Conservation (phyloP, 2,329 filamentous ascomycete species). For the Calonectria henricotiae region DNA sequence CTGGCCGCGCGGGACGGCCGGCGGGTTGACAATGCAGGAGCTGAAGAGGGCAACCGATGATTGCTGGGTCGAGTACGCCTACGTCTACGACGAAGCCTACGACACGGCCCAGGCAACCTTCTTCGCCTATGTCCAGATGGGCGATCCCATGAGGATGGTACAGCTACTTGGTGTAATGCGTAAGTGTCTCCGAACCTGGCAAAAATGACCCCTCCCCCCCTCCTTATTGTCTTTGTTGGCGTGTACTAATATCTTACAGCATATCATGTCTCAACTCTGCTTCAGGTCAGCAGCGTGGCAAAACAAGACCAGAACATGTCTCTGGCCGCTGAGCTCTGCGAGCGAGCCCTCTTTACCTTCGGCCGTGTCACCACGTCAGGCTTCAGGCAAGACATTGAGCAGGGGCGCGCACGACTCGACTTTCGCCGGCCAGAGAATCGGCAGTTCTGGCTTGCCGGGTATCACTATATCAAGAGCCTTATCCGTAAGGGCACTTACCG, state of each 20-base stretch:
- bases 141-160: conserved; percentile 87
- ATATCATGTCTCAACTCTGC: conserved; percentile 94
- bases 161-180: conserved; percentile 75
- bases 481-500: conserved; percentile 93
- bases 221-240: too few relatives aligned
- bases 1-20: conserved; percentile 86
- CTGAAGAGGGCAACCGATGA: conserved; percentile 65
- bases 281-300: conserved; percentile 93
- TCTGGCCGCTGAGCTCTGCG: conserved; percentile 88
- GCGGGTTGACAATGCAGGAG: conserved; percentile 86
- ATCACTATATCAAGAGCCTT: conserved; percentile 89
- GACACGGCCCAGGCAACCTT: conserved; percentile 84
- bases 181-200: conserved; percentile 49
- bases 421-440: conserved; percentile 90
- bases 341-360: conserved; percentile 93
- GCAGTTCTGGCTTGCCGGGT: conserved; percentile 92
- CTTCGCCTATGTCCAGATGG: conserved; percentile 84
- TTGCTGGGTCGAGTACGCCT: conserved; percentile 79
- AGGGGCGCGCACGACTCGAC: conserved; percentile 85
- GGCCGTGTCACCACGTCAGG: conserved; percentile 89
- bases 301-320: conserved; percentile 93
- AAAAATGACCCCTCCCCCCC: neutral
- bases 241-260: conserved; percentile 61
- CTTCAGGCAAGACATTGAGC: conserved; percentile 82
- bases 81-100: conserved; percentile 83